Evolutionary conservation across 2,329 filamentous ascomycete species (phyloP).

Genomic region (Daldinia sp.): DNA sequence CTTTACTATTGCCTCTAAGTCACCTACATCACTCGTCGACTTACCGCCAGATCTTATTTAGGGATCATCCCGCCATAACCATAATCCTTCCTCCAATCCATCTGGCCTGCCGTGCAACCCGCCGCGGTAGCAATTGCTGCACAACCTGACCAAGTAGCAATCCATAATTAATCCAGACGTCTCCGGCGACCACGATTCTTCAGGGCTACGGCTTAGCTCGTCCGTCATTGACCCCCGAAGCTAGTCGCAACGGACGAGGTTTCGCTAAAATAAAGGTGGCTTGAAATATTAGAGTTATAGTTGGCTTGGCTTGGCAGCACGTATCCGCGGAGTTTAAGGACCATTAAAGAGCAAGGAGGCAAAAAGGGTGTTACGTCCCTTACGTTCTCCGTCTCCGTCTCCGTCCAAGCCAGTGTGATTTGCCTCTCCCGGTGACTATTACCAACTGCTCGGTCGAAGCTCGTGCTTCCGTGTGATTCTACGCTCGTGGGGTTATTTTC

Average conservation of each 20-base stretch:
- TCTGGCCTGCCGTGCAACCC: conserved; percentile 36
- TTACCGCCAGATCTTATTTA: conserved; percentile 18
- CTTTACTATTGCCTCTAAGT: neutral
- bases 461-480: conserved; percentile 31
- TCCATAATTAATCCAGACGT: conserved; percentile 20
- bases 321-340: conserved; percentile 20
- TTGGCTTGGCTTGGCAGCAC: conserved; percentile 22
- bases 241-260: conserved; percentile 14
- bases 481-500: conserved; percentile 15
- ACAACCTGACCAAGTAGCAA: conserved; percentile 38
- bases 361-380: conserved; percentile 15
- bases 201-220: neutral
- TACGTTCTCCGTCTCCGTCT: neutral
- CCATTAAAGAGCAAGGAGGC: conserved; percentile 16
- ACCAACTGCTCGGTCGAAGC: conserved; percentile 32
- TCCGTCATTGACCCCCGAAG: conserved; percentile 18
- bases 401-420: conserved; percentile 22
- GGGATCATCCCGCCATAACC: conserved; percentile 26
- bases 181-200: conserved; percentile 20
- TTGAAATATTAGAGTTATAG: conserved; percentile 23
- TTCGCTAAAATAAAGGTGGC: conserved; percentile 12
- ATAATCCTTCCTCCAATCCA: conserved; percentile 28
- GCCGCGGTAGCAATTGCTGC: conserved; percentile 34
- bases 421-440: conserved; percentile 17
- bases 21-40: conserved; percentile 7